Evolutionary conservation across 2,329 filamentous ascomycete genomes (phyloP), one percentile per base, ranked within the genome.

Genomic region (Aspergillus puulaauensis): DNA sequence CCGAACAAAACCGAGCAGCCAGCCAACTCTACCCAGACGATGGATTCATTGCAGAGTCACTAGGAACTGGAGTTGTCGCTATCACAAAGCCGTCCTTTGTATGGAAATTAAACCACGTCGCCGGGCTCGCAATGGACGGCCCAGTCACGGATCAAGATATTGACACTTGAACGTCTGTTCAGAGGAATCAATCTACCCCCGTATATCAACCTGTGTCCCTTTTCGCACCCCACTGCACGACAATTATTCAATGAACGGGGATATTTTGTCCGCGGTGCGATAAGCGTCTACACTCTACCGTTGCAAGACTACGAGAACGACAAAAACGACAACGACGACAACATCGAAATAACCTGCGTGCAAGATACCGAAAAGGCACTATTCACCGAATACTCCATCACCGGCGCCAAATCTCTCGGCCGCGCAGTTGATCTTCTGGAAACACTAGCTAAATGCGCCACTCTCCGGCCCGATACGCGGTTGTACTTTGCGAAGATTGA

Each of bases 111-210:
- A 65, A 65, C 51, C 61, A 54, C 41, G 56, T 56, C 19, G 50
- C 54, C 15, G 63, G 62, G 15, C 49, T 65, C 15, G 63, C 58
- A 11, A 64, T 65, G 60, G 52, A 58, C n/a, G 59, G 57, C 21
- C 53, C 55, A 1, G 62, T 65, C 44, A 57, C 57, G 15, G 53
- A 52, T 1, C 17, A 48, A 8, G 59, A 64, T 37, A 40, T 65
- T 6, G 40, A 43, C 15, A 23, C 52, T 64, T 12, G 57, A 64
- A 43, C 33, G 37, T 1, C 40, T 59, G 1, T 52, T 57, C 41
- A 15, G 15, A 3, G 35, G 21, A 11, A 48, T 52, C n/a, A 45
- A 15, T 19, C 14, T 52, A 2, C 21, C 15, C 3, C 37, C 37
- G 23, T 19, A 43, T 14, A 52, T 52, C 9, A n/a, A 44, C 19